Percentiles rank a stretch among this genome's conserved stretches.
These are phyloP conservation scores for Venturia aucupariae DNA, from an alignment of 2,329 filamentous ascomycete species.

Conservation along the genomic window DNA sequence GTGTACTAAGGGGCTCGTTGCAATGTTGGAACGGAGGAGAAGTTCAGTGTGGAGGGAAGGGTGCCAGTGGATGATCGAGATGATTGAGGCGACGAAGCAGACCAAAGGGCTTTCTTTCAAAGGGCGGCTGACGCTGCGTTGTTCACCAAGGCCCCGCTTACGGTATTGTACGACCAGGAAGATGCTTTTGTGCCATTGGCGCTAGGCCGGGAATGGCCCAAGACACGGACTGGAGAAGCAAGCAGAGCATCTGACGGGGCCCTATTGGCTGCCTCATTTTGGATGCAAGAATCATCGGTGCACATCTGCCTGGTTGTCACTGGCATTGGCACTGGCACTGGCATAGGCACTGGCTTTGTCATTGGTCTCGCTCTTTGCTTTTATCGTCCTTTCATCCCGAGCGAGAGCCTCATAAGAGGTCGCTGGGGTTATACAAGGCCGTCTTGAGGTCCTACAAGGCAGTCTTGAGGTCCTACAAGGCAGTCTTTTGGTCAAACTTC, in stretches of 20 bases:
- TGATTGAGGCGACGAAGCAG: slow-evolving; percentile 3
- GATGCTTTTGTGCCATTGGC: background rate
- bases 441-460: too few relatives aligned
- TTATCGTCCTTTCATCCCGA: background rate
- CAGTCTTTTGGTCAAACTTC: background rate
- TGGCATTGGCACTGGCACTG: too few relatives aligned
- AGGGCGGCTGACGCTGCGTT: background rate
- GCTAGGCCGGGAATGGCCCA: background rate
- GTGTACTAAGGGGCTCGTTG: background rate
- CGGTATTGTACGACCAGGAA: slow-evolving; percentile 1
- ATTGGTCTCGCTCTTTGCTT: background rate
- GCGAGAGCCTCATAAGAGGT: background rate
- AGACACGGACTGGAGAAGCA: background rate
- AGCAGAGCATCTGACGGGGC: background rate
- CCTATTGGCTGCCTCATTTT: slow-evolving; percentile 6
- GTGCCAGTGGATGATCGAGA: too few relatives aligned
- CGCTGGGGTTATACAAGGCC: too few relatives aligned
- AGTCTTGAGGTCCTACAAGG: background rate
- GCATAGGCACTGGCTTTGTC: too few relatives aligned
- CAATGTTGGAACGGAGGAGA: background rate
- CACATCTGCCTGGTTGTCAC: too few relatives aligned
- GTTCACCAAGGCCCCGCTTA: background rate
- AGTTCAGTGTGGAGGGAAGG: background rate
- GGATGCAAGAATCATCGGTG: background rate
- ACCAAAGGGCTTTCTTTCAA: slow-evolving; percentile 1